Base-by-base conservation (phyloP, 2,329 filamentous ascomycete genomes). In the Xylaria sp. region DNA sequence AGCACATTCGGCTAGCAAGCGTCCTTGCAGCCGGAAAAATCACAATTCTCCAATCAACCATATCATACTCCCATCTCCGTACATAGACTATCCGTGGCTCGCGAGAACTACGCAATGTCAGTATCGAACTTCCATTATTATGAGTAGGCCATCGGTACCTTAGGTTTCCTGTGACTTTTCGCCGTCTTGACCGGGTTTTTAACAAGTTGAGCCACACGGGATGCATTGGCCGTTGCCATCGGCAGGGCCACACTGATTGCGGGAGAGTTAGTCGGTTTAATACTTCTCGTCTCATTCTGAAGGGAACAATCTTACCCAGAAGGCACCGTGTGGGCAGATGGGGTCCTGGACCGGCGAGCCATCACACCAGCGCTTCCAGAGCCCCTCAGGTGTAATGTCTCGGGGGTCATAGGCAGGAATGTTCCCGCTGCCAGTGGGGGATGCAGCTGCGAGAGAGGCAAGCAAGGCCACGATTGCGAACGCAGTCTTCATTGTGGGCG, bases 361-460 rank as follows among this genome's bases (percentile, higher is more conserved):
- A 36, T 36, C 53, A 14, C 53, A 56, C 32, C 32, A 39, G 32
- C 53, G 53, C 17, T 56, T 56, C 53, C 53, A 56, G n/a, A 56
- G n/a, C 12, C 32, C 32, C 1, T 56, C 53, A 9, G 53, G 53
- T 5, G 53, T 56, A 11, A 56, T 56, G 34, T 21, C 32, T 8
- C 30, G 51, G 4, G 50, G 8, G 11, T 53, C 50, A n/a, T n/a
- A n/a, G n/a, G n/a, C n/a, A n/a, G n/a, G n/a, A 11, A 53, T 17
- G 21, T 53, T 32, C 12, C 50, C 50, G 7, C n/a, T 32, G 12
- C 50, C 12, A 24, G 50, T 12, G 4, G 30, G 51, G n/a, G 51
- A 54, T 8, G 51, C 30, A 7, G 51, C n/a, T 27, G 32, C 51
- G 4, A 54, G 30, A 19, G 30, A 34, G 30, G 51, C 51, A 3